Base-by-base conservation (phyloP, 768 basidiomycete genomes). In the Trametes cubensis region DNA sequence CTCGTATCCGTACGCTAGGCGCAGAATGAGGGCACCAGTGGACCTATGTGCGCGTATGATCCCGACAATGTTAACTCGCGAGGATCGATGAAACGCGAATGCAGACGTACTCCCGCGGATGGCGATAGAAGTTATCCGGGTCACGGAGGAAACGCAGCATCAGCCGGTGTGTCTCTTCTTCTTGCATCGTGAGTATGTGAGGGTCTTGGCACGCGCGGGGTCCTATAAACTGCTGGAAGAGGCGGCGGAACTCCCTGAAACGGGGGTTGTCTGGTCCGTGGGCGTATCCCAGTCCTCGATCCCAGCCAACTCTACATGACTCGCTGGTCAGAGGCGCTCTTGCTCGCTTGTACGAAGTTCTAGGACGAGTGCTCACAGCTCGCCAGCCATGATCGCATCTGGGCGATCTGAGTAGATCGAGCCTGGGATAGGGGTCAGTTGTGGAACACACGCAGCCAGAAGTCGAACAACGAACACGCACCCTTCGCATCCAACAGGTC, bases 151-250 rank as follows among this genome's bases (percentile, higher is more conserved):
- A 54, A 4, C 69, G 63, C 6, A 49, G 10, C 39, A 70, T 55
- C 11, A 71, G 65, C 28, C 55, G 58, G 25, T 45, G 55, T 3
- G 67, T 63, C 44, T 66, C 65, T 38, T 52, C 39, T 48, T 70
- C 67, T 51, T 69, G 69, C 53, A 68, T 62, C 21, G 52, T 7
- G 13, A 70, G 60, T 21, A 69, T 50, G 17, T 34, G 45, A 3
- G 62, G 28, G 14, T 67, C 56, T 40, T 69, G 60, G 42, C 64
- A 72, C 13, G 71, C 67, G 17, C 71, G 70, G 0, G 75, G 72
- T 1, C 75, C 76, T 39, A 78, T 75, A 56, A 70, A 71, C 5
- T 70, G 58, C 20, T 75, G 70, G 63, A 76, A 74, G 11, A 78
- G 60, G 17, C 72, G 66, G 21, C 77, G 67, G 55, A 77, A 70